Conservation (phyloP, 768 basidiomycete genomes). For the Mrakia gelida region DNA sequence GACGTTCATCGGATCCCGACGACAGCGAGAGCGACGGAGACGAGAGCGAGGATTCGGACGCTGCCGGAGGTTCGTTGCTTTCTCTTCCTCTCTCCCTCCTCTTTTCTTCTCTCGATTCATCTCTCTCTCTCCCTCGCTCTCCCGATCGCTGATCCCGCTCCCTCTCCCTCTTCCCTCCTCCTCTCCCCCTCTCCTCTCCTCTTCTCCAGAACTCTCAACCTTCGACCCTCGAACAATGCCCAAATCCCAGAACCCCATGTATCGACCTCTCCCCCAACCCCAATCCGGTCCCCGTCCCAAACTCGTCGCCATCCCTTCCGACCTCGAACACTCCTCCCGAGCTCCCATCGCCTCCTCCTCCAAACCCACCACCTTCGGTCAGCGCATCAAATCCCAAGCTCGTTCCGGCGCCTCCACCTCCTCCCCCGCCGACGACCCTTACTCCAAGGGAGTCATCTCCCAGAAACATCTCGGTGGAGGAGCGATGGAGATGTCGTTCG, state of each 20-base stretch:
- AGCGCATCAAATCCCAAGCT: slow-evolving; percentile 27
- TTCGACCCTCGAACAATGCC: slow-evolving; percentile 36
- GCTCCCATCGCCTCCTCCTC: slow-evolving; percentile 28
- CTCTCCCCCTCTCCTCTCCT: too few relatives aligned
- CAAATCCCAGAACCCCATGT: slow-evolving; percentile 55
- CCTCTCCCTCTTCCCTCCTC: too few relatives aligned
- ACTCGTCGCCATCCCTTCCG: slow-evolving; percentile 62
- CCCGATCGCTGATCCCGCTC: too few relatives aligned
- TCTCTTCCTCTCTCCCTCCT: neutral
- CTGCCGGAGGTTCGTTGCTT: slow-evolving; percentile 43
- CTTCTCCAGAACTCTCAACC: slow-evolving; percentile 35
- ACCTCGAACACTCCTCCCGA: slow-evolving; percentile 11
- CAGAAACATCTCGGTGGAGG: slow-evolving; percentile 49
- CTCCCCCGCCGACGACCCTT: neutral
- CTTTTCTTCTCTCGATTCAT: neutral
- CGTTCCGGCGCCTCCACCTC: neutral
- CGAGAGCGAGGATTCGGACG: slow-evolving; percentile 41
- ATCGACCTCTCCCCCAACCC: slow-evolving; percentile 44
- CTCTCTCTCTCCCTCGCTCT: too few relatives aligned
- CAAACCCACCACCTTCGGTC: slow-evolving; percentile 28
- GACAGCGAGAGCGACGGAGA: slow-evolving; percentile 33
- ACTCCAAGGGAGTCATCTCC: slow-evolving; percentile 23
- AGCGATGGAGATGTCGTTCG: slow-evolving; percentile 78
- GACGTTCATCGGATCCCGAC: slow-evolving; percentile 41
- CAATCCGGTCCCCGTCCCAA: slow-evolving; percentile 52